Base-by-base conservation (phyloP, 1,139 yeast genomes). In the Saccharomyces hybrid region DNA sequence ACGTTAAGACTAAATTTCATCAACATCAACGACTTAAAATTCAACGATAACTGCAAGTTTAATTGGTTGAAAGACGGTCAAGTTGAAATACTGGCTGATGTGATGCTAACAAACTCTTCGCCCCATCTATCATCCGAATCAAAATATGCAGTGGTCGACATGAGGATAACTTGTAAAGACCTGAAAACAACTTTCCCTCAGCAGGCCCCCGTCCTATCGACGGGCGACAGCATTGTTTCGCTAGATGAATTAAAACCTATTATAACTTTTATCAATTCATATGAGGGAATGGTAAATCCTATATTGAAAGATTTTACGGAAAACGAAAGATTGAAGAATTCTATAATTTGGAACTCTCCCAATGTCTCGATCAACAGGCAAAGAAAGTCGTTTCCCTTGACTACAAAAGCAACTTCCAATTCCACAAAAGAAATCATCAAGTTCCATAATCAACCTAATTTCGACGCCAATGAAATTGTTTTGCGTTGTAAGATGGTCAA, bases 21-120 rank as follows among this genome's bases (percentile, higher is more conserved):
- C 26, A 83, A 83, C 63, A 70, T 86, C 59, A 61, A 76, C 59
- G 60, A 73, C 68, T 55, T 75, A 68, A 67, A 75, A 0, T 54
- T 73, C 30, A 56, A 63, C 49, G 58, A 61, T 34, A 61, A 66
- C 16, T 57, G 59, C n/a, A 57, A 68, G 4, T 82, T 86, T 64
- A 84, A 83, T 64, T 86, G 93, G 93, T 71, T 86, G 11, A 77
- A 78, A 23, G 82, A 81, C 53, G 91, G 93, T 2, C 81, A 81
- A 60, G 84, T 86, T 1, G 90, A 86, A 58, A 72, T 86, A 2
- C 73, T 78, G n/a, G 88, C 88, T 2, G 93, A 86, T 70, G 79
- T 86, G 25, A 81, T 83, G 75, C 73, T 86, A 49, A 91, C 93
- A 1, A 72, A 38, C 20, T 38, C 42, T 16, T 9, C 25, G 2